Evolutionary conservation across 164 flowering plant genomes (phyloP), one percentile per base, ranked within the genome.

Genomic region (Cinnamomum micranthum): DNA sequence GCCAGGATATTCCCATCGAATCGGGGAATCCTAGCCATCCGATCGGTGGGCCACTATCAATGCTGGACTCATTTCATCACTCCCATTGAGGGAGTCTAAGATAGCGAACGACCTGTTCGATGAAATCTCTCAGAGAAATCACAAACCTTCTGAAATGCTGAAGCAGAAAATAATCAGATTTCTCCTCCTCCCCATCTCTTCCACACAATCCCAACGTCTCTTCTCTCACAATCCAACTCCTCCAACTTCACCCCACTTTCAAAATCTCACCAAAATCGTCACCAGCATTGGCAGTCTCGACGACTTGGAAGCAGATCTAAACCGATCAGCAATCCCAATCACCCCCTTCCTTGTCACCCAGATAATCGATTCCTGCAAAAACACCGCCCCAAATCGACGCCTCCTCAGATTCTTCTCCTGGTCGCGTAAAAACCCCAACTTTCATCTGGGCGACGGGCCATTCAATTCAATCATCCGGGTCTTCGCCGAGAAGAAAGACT

Each of bases 331-430:
- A 2, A 74, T 71, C 69, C 19, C 33, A 25, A 77, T 91, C 75
- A 81, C 86, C 4, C 73, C 94, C 2, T 71, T 82, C 1, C 78
- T 86, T n/a, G 88, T 91, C 35, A 80, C 76, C 70, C 86, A 80
- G 69, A 80, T 89, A 19, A 71, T 90, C 0, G 84, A 88, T 71
- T 79, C 80, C 47, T 88, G 94, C 75, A 86, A 87, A 77, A 50
- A 70, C 41, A 83, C 86, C 69, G 90, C 88, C 13, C 87, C 88
- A 75, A 73, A 81, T n/a, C 84, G 95, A 65, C 87, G 97, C 72
- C 68, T 93, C 23, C 81, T 91, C 6, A 84, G 97, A 65, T 93
- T 93, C 81, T 90, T 93, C 78, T 69, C 82, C 15, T 93, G 97
- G 97, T 87, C 91, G 2, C 50, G 73, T 47, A 85, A 84, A 70